A percentile compares a stretch with the other conserved stretches of the same genome.
Evolutionary conservation across 306 rosid species (phyloP).

Genomic region (Vigna radiata): DNA sequence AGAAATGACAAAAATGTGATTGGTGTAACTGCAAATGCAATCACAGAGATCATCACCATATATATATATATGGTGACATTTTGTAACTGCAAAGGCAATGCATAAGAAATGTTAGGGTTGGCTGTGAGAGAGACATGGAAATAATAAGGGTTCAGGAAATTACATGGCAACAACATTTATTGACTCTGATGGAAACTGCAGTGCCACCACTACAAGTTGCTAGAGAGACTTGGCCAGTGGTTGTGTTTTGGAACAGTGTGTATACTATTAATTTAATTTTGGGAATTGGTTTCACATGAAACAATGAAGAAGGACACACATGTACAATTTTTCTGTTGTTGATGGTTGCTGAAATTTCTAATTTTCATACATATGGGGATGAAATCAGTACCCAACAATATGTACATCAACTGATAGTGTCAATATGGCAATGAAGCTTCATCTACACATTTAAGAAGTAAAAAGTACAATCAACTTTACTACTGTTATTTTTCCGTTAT

Average conservation of each 20-base stretch:
- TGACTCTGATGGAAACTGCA: slow-evolving; percentile 32
- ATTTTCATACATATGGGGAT: slow-evolving; percentile 29
- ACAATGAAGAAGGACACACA: slow-evolving; percentile 35
- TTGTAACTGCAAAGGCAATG: background rate
- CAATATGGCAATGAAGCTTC: slow-evolving; percentile 40
- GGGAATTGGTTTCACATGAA: slow-evolving; percentile 33
- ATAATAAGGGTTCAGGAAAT: slow-evolving; percentile 3
- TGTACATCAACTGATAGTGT: slow-evolving; percentile 26
- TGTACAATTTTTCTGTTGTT: slow-evolving; percentile 37
- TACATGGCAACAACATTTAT: slow-evolving; percentile 39
- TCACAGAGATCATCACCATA: too few relatives aligned
- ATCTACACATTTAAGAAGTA: slow-evolving; percentile 22
- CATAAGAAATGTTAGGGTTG: slow-evolving; percentile 1
- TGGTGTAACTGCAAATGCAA: background rate
- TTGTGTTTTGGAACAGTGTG: background rate
- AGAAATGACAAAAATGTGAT: background rate
- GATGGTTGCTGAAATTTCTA: slow-evolving; percentile 34
- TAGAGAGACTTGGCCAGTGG: background rate
- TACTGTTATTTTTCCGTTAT: slow-evolving; percentile 27
- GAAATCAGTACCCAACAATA: slow-evolving; percentile 31
- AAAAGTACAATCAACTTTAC: slow-evolving; percentile 33
- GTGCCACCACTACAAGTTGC: slow-evolving; percentile 23
- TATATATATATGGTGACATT: too few relatives aligned
- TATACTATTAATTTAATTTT: background rate
- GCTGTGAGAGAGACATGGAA: slow-evolving; percentile 4